Base-by-base conservation (phyloP, 176 grass and related monocot genomes). In the Phoenix dactylifera region DNA sequence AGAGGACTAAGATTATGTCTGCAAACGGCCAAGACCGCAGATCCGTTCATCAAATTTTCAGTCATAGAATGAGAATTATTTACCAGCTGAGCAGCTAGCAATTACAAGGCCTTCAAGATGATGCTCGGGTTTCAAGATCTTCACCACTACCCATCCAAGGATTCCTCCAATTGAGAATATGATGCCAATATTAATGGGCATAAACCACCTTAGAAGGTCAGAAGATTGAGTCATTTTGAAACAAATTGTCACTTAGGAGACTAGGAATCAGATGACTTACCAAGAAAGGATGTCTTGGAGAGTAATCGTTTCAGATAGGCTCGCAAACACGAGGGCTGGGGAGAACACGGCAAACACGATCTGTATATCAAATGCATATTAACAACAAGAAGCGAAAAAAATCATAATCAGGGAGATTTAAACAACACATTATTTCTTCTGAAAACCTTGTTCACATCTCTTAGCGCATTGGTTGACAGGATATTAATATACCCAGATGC, bases 211-310 rank as follows among this genome's bases (percentile, higher is more conserved):
- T 49, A 48, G 50, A 44, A 44, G 48, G 22, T 5, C 24, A 30
- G 26, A 63, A 12, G 14, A 39, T 29, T 3, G 10, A 44, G 35
- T 44, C 12, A 44, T 44, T 39, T 44, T 44, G 35, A 0, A 14
- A 14, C 35, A 44, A 44, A 44, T 44, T 44, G 35, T 44, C 6
- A 14, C 6, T 2, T 44, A 3, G 35, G 35, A 44, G 10, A 44
- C 2, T 14, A 12, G 3, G 35, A 44, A 14, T 44, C 35, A 14
- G 35, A 14, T 44, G 35, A 14, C 80, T 48, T 57, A 85, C 81
- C 77, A 89, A 58, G 86, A 89, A 60, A 89, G 48, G 30, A 89
- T 17, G 68, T 85, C 86, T 56, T 82, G 55, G 7, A 84, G 66
- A 9, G 86, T 85, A 52, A 89, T 81, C 1, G 86, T 72, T 24